Conservation (phyloP, 352 stramenopile genomes). For the Sclerospora graminicola region DNA sequence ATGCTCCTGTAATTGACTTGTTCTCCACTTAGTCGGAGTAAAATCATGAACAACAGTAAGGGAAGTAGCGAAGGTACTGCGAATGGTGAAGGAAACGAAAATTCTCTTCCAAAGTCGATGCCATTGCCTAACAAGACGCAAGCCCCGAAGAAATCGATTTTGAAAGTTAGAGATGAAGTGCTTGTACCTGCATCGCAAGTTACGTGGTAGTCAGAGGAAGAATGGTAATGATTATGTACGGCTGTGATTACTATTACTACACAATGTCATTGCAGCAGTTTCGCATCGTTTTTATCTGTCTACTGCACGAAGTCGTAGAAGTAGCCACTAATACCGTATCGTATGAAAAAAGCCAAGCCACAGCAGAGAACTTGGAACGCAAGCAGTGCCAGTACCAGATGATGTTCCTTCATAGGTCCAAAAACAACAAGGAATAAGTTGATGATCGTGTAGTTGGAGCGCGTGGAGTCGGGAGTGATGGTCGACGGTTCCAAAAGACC, state of each 20-base stretch:
- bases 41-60: slow-evolving; percentile 13
- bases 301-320: slow-evolving; percentile 86
- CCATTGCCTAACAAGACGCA: slow-evolving; percentile 32
- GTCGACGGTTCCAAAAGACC: slow-evolving; percentile 88
- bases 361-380: slow-evolving; percentile 70
- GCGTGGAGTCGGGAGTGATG: slow-evolving; percentile 75
- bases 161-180: slow-evolving; percentile 30
- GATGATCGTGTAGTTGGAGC: slow-evolving; percentile 85
- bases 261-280: neutral
- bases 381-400: slow-evolving; percentile 55
- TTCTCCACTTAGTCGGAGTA: slow-evolving; percentile 30
- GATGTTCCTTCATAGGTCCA: slow-evolving; percentile 72
- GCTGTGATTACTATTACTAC: slow-evolving; percentile 1
- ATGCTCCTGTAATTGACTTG: slow-evolving; percentile 25
- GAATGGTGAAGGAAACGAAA: slow-evolving; percentile 4
- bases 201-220: slow-evolving; percentile 18
- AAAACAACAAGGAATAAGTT: slow-evolving; percentile 82
- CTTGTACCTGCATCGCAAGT: slow-evolving; percentile 29
- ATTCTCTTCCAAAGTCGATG: slow-evolving; percentile 12
- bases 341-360: slow-evolving; percentile 68
- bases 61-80: neutral
- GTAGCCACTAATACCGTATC: slow-evolving; percentile 77
- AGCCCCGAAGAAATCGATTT: slow-evolving; percentile 43
- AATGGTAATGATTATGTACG: neutral
- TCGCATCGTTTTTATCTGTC: too few relatives aligned